Conservation (phyloP, 805 yeast genomes). For the Peterozyma xylosa region DNA sequence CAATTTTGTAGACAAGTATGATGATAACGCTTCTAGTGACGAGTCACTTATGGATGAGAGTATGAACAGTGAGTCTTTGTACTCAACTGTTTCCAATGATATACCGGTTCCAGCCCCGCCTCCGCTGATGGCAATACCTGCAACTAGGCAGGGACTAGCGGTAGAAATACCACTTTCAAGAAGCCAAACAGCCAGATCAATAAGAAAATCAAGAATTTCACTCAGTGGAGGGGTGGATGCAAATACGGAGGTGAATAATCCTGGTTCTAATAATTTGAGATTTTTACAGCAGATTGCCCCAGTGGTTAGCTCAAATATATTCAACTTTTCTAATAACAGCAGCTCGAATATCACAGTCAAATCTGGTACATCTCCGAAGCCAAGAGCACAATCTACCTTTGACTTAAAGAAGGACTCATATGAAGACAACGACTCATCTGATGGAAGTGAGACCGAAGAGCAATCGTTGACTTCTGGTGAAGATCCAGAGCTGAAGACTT, state of each 20-base stretch:
- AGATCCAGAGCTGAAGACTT: conserved; percentile 20
- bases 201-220: conserved; percentile 13
- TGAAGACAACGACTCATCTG: conserved; percentile 15
- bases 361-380: not conserved
- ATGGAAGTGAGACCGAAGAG: conserved; percentile 40
- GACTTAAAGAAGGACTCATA: conserved; percentile 5
- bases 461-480: conserved; percentile 38
- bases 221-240: not conserved
- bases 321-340: conserved; percentile 1
- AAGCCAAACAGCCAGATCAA: conserved; percentile 14
- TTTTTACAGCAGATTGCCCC: conserved; percentile 6
- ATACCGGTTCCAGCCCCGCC: conserved; percentile 40
- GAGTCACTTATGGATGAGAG: conserved; percentile 37
- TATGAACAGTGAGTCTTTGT: conserved; percentile 1
- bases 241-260: not conserved
- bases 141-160: conserved; percentile 72
- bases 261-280: not conserved
- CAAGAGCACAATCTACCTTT: not conserved
- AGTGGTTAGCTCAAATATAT: conserved; percentile 5
- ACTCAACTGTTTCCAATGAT: conserved; percentile 7
- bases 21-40: conserved; percentile 62
- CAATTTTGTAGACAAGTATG: conserved; percentile 54
- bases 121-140: conserved; percentile 75
- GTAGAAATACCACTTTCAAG: conserved; percentile 54
- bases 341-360: not conserved